Conservation (phyloP, 805 yeast genomes). For the Ogataea nonfermentans region DNA sequence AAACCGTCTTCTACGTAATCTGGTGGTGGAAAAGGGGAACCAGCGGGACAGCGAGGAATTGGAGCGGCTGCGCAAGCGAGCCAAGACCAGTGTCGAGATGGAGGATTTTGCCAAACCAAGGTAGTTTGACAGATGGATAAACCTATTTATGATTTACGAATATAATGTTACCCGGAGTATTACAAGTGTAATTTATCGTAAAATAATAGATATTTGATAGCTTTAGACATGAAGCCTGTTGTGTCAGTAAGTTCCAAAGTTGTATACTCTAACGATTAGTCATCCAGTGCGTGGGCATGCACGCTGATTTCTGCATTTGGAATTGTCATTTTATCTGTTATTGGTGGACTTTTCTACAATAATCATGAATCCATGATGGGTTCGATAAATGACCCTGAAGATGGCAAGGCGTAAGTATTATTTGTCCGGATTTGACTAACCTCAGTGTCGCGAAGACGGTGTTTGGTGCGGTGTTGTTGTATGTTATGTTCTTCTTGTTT, state of each 20-base stretch:
- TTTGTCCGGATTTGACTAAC: constrained; percentile 6
- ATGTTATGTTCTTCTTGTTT: constrained; percentile 74
- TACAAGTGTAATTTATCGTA: too few species aligned
- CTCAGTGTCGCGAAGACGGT: constrained; percentile 81
- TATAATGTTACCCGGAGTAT: constrained; percentile 11
- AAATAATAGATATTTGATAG: constrained; percentile 3
- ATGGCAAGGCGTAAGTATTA: constrained; percentile 69
- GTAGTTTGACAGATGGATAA: not conserved
- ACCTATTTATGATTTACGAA: constrained; percentile 2
- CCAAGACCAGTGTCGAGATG: constrained; percentile 32
- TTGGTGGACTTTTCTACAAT: constrained; percentile 76
- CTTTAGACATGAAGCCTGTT: constrained; percentile 30
- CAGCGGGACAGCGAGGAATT: constrained; percentile 52
- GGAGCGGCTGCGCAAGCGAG: constrained; percentile 50
- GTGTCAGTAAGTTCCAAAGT: constrained; percentile 29
- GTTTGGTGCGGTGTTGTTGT: constrained; percentile 84
- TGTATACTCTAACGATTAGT: constrained; percentile 33
- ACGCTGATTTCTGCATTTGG: constrained; percentile 92
- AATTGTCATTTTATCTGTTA: constrained; percentile 77
- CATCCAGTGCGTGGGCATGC: constrained; percentile 93
- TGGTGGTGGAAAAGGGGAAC: constrained; percentile 79
- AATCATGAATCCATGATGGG: constrained; percentile 94
- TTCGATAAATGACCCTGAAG: constrained; percentile 83
- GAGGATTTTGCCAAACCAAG: constrained; percentile 8
- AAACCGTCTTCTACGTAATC: constrained; percentile 75